A percentile compares a stretch with the other conserved stretches of the same genome.
phyloP scores from a whole-genome alignment of 192 early-diverging fungal genomes.

The Entophlyctis luteolus region DNA sequence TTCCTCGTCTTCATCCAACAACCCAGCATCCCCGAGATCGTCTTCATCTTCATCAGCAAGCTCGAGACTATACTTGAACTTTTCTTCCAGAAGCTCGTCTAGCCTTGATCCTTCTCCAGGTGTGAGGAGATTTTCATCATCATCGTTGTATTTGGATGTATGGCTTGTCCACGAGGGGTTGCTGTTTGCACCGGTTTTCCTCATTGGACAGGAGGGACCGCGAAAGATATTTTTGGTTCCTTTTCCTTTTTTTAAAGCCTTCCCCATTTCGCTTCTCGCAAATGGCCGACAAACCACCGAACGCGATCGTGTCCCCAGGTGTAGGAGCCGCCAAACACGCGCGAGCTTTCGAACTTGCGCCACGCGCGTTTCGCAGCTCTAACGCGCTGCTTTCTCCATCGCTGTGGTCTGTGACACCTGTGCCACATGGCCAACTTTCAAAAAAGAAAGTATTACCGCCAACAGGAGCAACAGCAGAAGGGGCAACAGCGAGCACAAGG shows the following conservation, averaged over 20 bases:
- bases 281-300: not conserved
- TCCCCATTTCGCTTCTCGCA: not conserved
- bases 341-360: too few relatives aligned
- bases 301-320: not conserved
- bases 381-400: not conserved
- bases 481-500: too few relatives aligned
- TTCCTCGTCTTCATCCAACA: conserved; percentile 32
- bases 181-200: not conserved
- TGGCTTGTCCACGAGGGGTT: too few relatives aligned
- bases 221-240: not conserved
- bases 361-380: not conserved
- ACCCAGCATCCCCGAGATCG: not conserved
- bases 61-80: conserved; percentile 33
- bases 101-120: conserved; percentile 25
- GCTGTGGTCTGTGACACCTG: not conserved
- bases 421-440: too few relatives aligned
- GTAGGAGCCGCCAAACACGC: not conserved
- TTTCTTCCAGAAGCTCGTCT: conserved; percentile 44
- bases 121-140: too few relatives aligned
- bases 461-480: too few relatives aligned
- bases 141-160: conserved; percentile 4
- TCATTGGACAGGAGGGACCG: conserved; percentile 16
- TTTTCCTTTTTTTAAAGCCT: not conserved
- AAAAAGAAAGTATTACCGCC: too few relatives aligned
- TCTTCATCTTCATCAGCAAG: conserved; percentile 25